phyloP scores from a whole-genome alignment of 306 rosid species.

The cucumber (Cucumis sativus) region Cucumber_9930_V3 NC_026656.2:13022501-13023000 shows the following conservation, averaged over 20 bases:
- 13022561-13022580: background rate
- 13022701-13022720: background rate
- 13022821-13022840: background rate
- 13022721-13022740: background rate
- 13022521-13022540: constrained; percentile 24
- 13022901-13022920: background rate
- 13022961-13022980: background rate
- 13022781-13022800: background rate
- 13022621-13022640: background rate
- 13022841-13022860: background rate
- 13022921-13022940: background rate
- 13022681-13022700: background rate
- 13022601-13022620: background rate
- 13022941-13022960: background rate
- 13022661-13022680: background rate
- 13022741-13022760: background rate
- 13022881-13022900: background rate
- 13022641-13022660: background rate
- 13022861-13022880: background rate
- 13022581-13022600: background rate
- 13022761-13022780: background rate
- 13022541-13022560: background rate
- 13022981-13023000: constrained; percentile 2
- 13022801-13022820: background rate
- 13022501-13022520: constrained; percentile 40